Conservation (phyloP, 2,329 filamentous ascomycete genomes). For the Colletotrichum tofieldiae region DNA sequence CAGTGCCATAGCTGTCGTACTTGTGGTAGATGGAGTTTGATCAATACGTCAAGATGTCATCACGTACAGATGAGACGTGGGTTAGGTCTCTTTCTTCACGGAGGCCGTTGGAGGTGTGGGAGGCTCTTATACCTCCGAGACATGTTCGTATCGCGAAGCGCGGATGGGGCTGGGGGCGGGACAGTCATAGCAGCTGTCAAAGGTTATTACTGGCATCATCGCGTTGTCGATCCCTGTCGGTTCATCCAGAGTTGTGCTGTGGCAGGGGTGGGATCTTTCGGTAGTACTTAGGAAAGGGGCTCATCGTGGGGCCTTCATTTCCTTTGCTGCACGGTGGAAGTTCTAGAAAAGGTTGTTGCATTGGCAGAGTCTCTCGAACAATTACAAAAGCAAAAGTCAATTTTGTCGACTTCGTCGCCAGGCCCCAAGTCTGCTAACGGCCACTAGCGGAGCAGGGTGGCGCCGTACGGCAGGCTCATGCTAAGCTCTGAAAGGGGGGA, state of each 20-base stretch:
- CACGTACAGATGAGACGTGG: neutral
- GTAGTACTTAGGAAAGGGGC: constrained; percentile 13
- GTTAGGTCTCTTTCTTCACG: no score
- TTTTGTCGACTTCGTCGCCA: neutral
- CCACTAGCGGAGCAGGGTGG: neutral
- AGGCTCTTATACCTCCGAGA: constrained; percentile 7
- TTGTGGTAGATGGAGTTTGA: neutral
- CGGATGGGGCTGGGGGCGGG: neutral
- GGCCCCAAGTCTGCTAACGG: neutral
- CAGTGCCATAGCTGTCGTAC: constrained; percentile 7
- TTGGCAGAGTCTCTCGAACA: neutral
- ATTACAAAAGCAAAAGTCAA: constrained; percentile 5
- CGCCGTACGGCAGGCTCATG: neutral
- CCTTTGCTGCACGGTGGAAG: neutral
- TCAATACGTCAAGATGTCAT: neutral
- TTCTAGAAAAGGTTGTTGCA: neutral
- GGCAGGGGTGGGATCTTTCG: constrained; percentile 22
- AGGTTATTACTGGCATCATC: constrained; percentile 33
- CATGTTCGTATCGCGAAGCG: constrained; percentile 16
- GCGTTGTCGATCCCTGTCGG: constrained; percentile 16
- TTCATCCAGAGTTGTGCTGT: constrained; percentile 23
- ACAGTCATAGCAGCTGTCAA: neutral
- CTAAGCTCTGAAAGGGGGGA: no score
- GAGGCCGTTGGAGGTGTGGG: neutral
- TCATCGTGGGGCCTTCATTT: constrained; percentile 23